Evolutionary conservation across 1,284 basidiomycete species (phyloP).

Genomic region (Puccinia triticina): DNA sequence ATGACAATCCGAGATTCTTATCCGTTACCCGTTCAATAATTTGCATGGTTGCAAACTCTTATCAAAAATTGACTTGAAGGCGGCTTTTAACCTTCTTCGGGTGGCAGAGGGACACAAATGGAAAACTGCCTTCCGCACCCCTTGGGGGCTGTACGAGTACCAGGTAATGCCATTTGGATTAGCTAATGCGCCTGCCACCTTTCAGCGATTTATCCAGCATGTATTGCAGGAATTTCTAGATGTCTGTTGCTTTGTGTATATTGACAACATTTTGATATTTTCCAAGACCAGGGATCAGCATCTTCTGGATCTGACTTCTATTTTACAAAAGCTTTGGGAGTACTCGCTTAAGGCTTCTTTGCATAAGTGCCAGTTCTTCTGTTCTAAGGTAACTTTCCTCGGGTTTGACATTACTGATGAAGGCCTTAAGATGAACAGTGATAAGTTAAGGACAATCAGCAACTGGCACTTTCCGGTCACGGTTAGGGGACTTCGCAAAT

Average conservation of each 20-base stretch:
- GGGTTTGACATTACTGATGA: conserved; percentile 3
- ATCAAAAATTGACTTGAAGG: conserved; percentile 34
- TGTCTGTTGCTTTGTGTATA: conserved; percentile 35
- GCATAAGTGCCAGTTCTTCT: conserved; percentile 35
- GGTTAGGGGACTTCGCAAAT: not conserved
- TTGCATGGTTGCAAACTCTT: not conserved
- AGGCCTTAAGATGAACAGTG: conserved; percentile 23
- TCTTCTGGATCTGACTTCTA: not conserved
- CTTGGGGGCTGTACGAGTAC: conserved; percentile 37
- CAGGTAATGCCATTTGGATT: conserved; percentile 28
- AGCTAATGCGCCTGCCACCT: conserved; percentile 26
- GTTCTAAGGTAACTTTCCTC: conserved; percentile 3
- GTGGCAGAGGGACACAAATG: not conserved
- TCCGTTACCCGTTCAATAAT: conserved; percentile 23
- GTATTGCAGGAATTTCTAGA: conserved; percentile 21
- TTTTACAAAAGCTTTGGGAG: not conserved
- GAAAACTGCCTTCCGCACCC: conserved; percentile 34
- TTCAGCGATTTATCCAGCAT: conserved; percentile 40
- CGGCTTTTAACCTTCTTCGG: conserved; percentile 5
- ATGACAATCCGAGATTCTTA: conserved; percentile 32
- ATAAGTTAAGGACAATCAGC: conserved; percentile 10
- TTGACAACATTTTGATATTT: conserved; percentile 43
- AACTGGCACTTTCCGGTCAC: conserved; percentile 12
- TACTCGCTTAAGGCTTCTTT: conserved; percentile 11
- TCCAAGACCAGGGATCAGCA: conserved; percentile 7